Evolutionary conservation across 2,329 filamentous ascomycete species (phyloP), one percentile per base, ranked within the genome.

Genomic region (Penicillium sclerotiorum): DNA sequence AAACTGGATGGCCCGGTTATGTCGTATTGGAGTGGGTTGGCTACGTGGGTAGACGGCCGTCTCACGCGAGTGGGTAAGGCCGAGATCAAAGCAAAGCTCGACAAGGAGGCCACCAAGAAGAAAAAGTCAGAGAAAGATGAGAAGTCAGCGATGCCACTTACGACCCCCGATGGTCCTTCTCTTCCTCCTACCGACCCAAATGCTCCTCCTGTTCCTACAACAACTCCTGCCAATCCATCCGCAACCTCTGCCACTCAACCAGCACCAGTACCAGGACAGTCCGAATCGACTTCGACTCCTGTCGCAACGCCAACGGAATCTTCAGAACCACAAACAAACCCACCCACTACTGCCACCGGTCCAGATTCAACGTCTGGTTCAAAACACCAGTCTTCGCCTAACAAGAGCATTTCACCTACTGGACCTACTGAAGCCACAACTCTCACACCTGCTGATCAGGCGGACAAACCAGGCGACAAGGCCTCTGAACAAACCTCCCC

Each of bases 11-110:
- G 94, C 0, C 90, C 94, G 0, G 90, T 96, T 9, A 86, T 96
- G 35, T 90, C 89, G 2, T 93, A 89, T 70, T 96, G 92, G 87
- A 97, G 92, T 69, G 94, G 93, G n/a, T 82, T 90, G 55, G 89
- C 89, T 27, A 84, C 89, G 61, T 93, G 90, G 81, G 80, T 87
- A 47, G 86, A 90, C 62, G 88, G 87, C 20, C 88, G 86, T 66
- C 76, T 92, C 64, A 86, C 83, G 64, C 81, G 83, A 53, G 80
- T 90, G 32, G 89, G 89, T 33, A 85, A 82, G 59, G 78, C 81
- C 55, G 79, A 87, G 30, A 63, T 73, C 32, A 63, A 62, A 13
- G 61, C 59, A 6, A 71, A 69, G 40, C 55, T 59, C 1, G 70
- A 73, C 23, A 65, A 75, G 59, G 66, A 85, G 39, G 77, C 60